Evolutionary conservation across 495 filamentous ascomycete species (phyloP), one percentile per base, ranked within the genome.

Genomic region (Bacidia gigantensis): DNA sequence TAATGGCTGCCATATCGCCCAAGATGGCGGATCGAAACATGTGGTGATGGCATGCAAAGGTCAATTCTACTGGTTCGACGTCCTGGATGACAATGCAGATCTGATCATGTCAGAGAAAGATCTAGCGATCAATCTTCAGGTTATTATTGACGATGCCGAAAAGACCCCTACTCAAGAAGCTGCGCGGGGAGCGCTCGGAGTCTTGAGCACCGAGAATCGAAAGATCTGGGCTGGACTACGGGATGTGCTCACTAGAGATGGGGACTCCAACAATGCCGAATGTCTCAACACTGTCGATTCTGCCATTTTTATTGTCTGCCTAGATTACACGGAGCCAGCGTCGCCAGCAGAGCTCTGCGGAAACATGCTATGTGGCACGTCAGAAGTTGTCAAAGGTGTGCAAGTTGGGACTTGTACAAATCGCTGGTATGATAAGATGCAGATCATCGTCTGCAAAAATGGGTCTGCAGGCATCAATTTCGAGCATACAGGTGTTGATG

Each of bases 31-130:
- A 2, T 81, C 89, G 14, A 93, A 85, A 68, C 92, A 98, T 65
- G 72, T 97, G 42, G 84, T 95, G n/a, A 86, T 97, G 22, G 71
- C 97, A 65, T 95, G 88, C 61, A 86, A 87, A 57, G 93, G 93
- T 11, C 92, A 98, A 57, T 94, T 97, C 68, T 98, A 98, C 62
- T 98, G 92, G 90, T 98, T 97, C 60, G 92, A 98, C 65, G 90
- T 95, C 1, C 69, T 98, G 18, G 92, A 98, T 58, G 85, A 92
- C 58, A 92, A 94, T 62, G 83, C 84, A 7, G 92, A 98, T 60
- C 68, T 93, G 47, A 95, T 98, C 67, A 96, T 97, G 89, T 92
- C 81, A 1, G 92, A 98, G 68, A 89, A 87, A 61, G 92, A 98
- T 66, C 77, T 98, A 43, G 79, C 85, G 3, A 74, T 95, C 58